Conservation (phyloP, 345 rosid genomes). For the Salix brachista region DNA sequence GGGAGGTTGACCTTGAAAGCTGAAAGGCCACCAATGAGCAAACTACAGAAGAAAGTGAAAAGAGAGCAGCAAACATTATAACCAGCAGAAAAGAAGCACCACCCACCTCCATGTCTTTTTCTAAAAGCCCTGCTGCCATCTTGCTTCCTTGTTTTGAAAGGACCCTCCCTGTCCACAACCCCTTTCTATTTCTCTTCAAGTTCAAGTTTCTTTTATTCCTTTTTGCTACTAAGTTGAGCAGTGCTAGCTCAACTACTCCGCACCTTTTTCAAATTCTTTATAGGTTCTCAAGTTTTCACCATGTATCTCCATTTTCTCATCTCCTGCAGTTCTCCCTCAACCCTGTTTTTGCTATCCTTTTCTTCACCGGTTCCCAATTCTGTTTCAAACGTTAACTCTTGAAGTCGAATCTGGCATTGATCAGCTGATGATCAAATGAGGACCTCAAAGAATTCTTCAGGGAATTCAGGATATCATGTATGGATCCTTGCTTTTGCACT, state of each 20-base stretch:
- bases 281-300: not conserved
- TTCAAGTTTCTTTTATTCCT: not conserved
- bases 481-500: slow-evolving; percentile 16
- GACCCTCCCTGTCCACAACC: not conserved
- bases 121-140: not conserved
- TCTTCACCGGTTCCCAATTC: not conserved
- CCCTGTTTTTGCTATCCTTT: not conserved
- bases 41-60: too few species aligned
- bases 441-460: not conserved
- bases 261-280: not conserved
- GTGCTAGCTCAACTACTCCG: not conserved
- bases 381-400: too few species aligned
- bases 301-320: not conserved
- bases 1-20: not conserved
- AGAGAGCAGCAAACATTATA: too few species aligned
- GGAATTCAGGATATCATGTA: slow-evolving; percentile 5
- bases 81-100: not conserved
- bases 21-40: too few species aligned
- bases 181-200: not conserved
- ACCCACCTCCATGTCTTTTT: not conserved
- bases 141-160: not conserved
- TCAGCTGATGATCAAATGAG: slow-evolving; percentile 4
- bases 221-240: not conserved
- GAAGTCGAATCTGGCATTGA: not conserved
- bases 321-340: not conserved